Evolutionary conservation across 345 rosid genomes (phyloP).

Genomic region (Pistacia vera): DNA sequence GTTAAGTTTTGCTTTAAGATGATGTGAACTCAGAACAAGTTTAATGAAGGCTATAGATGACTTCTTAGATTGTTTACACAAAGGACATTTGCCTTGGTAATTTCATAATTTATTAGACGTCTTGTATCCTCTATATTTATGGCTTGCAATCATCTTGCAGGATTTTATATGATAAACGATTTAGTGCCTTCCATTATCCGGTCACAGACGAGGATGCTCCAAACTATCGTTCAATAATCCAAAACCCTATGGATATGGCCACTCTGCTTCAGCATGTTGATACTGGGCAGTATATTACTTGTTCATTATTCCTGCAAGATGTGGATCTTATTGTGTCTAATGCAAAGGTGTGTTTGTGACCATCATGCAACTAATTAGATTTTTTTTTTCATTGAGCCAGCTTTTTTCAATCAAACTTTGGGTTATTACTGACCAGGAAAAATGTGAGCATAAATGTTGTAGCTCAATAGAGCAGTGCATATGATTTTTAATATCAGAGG

Average conservation of each 20-base stretch:
- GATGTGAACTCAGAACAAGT: not conserved
- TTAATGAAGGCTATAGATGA: not conserved
- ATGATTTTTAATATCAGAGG: not conserved
- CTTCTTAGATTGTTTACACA: not conserved
- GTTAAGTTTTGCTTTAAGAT: not conserved
- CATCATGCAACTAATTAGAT: no score
- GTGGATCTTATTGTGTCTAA: conserved; percentile 85
- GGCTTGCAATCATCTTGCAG: conserved; percentile 39
- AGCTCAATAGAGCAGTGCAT: not conserved
- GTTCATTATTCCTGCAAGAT: conserved; percentile 85
- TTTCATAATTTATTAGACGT: not conserved
- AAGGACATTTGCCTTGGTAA: not conserved
- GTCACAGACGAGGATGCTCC: conserved; percentile 98
- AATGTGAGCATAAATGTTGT: not conserved
- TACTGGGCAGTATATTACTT: conserved; percentile 81
- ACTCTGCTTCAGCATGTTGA: conserved; percentile 90
- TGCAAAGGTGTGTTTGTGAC: conserved; percentile 67
- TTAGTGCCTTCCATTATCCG: conserved; percentile 90
- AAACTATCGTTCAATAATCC: conserved; percentile 81
- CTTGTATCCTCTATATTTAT: not conserved
- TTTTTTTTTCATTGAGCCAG: not conserved
- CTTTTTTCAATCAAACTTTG: not conserved
- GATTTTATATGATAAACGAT: conserved; percentile 85
- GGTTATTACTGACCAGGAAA: not conserved
- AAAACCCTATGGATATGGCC: conserved; percentile 94